Base-by-base conservation (phyloP, 2,329 filamentous ascomycete species). In the Alternaria triticimaculans region DNA sequence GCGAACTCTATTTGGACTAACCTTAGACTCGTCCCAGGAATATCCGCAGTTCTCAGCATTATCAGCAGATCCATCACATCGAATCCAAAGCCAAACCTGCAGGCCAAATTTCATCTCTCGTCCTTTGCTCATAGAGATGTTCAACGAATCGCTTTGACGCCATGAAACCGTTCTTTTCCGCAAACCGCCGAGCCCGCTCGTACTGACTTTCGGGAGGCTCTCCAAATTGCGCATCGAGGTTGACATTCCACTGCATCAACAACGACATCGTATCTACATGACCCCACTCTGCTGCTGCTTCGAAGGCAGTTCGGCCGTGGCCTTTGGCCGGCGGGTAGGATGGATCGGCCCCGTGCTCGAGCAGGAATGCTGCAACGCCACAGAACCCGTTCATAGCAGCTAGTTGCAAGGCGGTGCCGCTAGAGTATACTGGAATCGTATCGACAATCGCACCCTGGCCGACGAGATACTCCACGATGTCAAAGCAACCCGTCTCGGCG, bases 281-380 rank as follows among this genome's bases (percentile, higher is more conserved):
- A 7, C 43, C 50, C 54, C 55, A 55, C 26, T 65, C 62, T 45
- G 58, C 59, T 44, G 62, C 58, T 23, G 41, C 62, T 21, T 65
- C 62, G 23, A 65, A 50, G 2, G 62, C 62, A 4, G 62, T 65
- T 8, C 62, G 18, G 0, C 62, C 62, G 14, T 54, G 0, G 5
- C 57, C 58, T 3, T 44, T 18, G 8, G 58, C 54, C 11, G 62
- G 58, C 21, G 49, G 53, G 43, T 46, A 33, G 25, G 59, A 53
- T 4, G 50, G 21, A 51, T 65, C 30, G 7, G 54, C 62, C 4
- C 33, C 48, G 3, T 21, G 26, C 10, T 58, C 54, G 6, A 58
- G 26, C 12, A 65, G 45, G 3, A 58, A 46, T 0, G n/a, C 41
- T 9, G 28, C 58, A 4, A 65, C 49, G 9, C 58, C 58, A 44